These are phyloP conservation scores for Trichoderma cornu-damae DNA, from an alignment of 2,329 filamentous ascomycete species.

Conservation along the genomic window DNA sequence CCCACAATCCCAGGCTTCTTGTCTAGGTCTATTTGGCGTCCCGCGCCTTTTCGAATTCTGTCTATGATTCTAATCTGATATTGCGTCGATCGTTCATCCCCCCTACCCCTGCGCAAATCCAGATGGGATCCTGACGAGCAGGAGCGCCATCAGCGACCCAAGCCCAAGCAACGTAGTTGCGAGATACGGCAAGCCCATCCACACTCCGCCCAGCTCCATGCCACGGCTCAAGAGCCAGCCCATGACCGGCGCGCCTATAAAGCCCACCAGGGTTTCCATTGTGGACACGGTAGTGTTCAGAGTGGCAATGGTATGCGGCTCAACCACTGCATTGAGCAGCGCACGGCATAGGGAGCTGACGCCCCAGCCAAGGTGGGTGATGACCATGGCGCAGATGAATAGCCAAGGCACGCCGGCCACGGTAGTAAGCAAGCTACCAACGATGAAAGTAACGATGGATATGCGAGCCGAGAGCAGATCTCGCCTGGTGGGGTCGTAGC, in stretches of 20 bases:
- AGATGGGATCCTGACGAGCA: constrained; percentile 27
- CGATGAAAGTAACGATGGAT: constrained; percentile 29
- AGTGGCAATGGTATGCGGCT: constrained; percentile 48
- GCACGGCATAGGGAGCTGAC: constrained; percentile 42
- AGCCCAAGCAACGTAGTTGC: constrained; percentile 33
- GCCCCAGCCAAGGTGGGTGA: constrained; percentile 44
- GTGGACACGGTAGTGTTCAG: constrained; percentile 50
- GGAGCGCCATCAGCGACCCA: constrained; percentile 30
- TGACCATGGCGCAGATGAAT: constrained; percentile 38
- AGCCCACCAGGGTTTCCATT: constrained; percentile 45
- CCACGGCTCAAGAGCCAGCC: constrained; percentile 44
- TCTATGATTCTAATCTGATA: neutral
- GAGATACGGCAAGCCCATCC: constrained; percentile 48
- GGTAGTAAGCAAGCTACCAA: constrained; percentile 37
- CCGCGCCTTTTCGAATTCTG: neutral
- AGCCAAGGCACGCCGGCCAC: constrained; percentile 34
- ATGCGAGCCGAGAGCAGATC: constrained; percentile 39
- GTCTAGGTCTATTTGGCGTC: neutral
- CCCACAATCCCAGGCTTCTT: neutral
- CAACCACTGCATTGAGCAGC: constrained; percentile 49
- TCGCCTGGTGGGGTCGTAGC: constrained; percentile 32
- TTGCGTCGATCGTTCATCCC: neutral
- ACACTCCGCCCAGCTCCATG: constrained; percentile 41
- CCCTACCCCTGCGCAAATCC: constrained; percentile 19
- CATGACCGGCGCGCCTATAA: constrained; percentile 43